A percentile compares a stretch with the other conserved stretches of the same genome.
Evolutionary conservation across 495 filamentous ascomycete genomes (phyloP).

Genomic region (Melanomma pulvis-pyrius): DNA sequence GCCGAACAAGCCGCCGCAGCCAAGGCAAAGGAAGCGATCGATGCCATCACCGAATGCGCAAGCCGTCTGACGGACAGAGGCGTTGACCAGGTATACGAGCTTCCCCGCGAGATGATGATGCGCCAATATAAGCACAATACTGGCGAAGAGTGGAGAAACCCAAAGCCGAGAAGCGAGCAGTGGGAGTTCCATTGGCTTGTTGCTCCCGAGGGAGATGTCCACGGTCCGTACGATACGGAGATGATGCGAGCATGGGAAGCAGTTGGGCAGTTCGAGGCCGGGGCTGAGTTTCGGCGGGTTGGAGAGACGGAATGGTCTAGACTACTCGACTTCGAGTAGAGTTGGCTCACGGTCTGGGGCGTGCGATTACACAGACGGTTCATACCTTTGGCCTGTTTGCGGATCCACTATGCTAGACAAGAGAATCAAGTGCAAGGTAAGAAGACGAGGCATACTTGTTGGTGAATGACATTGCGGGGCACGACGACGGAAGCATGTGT

Average conservation of each 20-base stretch:
- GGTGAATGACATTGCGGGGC: neutral
- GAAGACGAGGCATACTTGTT: neutral
- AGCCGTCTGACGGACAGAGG: conserved; percentile 81
- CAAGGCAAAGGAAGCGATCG: conserved; percentile 69
- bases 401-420: too few relatives aligned
- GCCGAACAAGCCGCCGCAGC: conserved; percentile 69
- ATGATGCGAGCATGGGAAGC: conserved; percentile 88
- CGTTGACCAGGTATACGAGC: conserved; percentile 85
- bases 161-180: conserved; percentile 48
- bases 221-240: conserved; percentile 78
- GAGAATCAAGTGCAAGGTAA: too few relatives aligned
- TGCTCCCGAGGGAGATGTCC: conserved; percentile 75
- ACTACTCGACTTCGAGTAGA: conserved; percentile 55
- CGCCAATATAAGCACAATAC: conserved; percentile 84
- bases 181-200: conserved; percentile 96
- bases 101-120: conserved; percentile 79
- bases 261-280: conserved; percentile 92
- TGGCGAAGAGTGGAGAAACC: conserved; percentile 88
- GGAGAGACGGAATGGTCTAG: conserved; percentile 66
- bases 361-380: neutral
- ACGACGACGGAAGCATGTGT: neutral
- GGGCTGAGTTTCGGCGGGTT: conserved; percentile 78
- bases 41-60: conserved; percentile 83
- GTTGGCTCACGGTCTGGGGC: neutral
- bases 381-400: neutral